Percentiles rank a stretch among this genome's conserved stretches.
Conservation (phyloP, 805 yeast species). For the Debaryomyces castellii region DNA sequence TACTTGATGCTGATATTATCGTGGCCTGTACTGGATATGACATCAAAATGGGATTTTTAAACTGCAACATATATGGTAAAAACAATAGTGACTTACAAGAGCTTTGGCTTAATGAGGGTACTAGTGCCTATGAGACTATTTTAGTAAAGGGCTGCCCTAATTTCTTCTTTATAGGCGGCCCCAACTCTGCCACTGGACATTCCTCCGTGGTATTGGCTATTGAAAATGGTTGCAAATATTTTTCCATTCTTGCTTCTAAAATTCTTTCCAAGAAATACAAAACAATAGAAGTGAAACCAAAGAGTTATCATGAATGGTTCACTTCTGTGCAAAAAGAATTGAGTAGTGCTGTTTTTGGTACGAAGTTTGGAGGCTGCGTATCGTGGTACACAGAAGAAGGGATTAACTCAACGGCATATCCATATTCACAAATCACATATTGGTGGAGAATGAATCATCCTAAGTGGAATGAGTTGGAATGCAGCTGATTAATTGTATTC, state of each 20-base stretch:
- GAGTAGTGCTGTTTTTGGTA: conserved; percentile 33
- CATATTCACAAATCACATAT: conserved; percentile 33
- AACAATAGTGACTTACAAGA: conserved; percentile 20
- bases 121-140: conserved; percentile 35
- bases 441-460: conserved; percentile 28
- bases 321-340: conserved; percentile 24
- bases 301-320: conserved; percentile 36
- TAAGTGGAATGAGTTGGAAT: conserved; percentile 22
- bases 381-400: conserved; percentile 37
- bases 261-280: conserved; percentile 26
- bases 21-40: conserved; percentile 45
- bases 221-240: conserved; percentile 30
- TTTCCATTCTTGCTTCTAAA: conserved; percentile 20
- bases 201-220: conserved; percentile 39
- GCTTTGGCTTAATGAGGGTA: conserved; percentile 30
- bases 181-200: conserved; percentile 44
- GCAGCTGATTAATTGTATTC: conserved; percentile 1
- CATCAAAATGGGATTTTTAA: conserved; percentile 14
- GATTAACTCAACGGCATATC: conserved; percentile 34
- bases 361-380: conserved; percentile 38
- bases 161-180: conserved; percentile 35
- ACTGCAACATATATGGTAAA: conserved; percentile 24
- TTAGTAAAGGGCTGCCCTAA: conserved; percentile 36
- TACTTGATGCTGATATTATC: conserved; percentile 34
- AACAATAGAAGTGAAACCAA: conserved; percentile 29